Evolutionary conservation across 495 filamentous ascomycete species (phyloP).

Genomic region (Neohortaea acidophila): DNA sequence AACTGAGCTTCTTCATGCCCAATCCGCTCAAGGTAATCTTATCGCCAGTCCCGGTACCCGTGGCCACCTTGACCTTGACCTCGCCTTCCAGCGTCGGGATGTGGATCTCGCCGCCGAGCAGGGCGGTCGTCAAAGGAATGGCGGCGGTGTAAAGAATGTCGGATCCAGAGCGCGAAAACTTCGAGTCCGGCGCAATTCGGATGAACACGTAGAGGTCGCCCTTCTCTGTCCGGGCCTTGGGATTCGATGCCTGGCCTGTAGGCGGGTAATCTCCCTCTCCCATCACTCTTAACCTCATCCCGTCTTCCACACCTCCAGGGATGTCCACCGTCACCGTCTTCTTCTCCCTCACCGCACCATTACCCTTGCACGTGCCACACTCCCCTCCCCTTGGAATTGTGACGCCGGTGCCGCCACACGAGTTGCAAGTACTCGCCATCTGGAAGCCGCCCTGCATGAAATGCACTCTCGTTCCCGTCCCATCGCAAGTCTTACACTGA

Average conservation of each 20-base stretch:
- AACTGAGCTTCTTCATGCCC: constrained; percentile 74
- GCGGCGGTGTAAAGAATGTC: constrained; percentile 86
- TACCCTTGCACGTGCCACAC: constrained; percentile 61
- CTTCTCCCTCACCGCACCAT: constrained; percentile 61
- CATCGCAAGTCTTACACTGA: constrained; percentile 65
- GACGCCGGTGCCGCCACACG: constrained; percentile 63
- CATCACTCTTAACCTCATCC: constrained; percentile 69
- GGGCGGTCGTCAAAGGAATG: constrained; percentile 81
- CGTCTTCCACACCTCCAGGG: constrained; percentile 85
- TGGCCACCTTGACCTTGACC: constrained; percentile 72
- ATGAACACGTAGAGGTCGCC: constrained; percentile 85
- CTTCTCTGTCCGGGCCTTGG: constrained; percentile 42
- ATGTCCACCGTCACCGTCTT: constrained; percentile 78
- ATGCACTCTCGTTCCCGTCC: constrained; percentile 74
- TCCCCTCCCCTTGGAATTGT: constrained; percentile 59
- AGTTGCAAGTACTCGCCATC: constrained; percentile 73
- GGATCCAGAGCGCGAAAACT: constrained; percentile 69
- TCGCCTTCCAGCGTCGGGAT: constrained; percentile 84
- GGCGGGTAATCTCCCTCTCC: constrained; percentile 77
- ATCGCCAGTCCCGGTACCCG: constrained; percentile 85
- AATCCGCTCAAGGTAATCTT: constrained; percentile 69
- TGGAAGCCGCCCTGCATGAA: constrained; percentile 87
- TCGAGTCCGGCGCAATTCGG: constrained; percentile 64
- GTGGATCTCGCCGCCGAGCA: constrained; percentile 76
- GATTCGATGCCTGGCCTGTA: constrained; percentile 44